Base-by-base conservation (phyloP, 331 rosid genomes). In the Dryas integrifolia region DNA sequence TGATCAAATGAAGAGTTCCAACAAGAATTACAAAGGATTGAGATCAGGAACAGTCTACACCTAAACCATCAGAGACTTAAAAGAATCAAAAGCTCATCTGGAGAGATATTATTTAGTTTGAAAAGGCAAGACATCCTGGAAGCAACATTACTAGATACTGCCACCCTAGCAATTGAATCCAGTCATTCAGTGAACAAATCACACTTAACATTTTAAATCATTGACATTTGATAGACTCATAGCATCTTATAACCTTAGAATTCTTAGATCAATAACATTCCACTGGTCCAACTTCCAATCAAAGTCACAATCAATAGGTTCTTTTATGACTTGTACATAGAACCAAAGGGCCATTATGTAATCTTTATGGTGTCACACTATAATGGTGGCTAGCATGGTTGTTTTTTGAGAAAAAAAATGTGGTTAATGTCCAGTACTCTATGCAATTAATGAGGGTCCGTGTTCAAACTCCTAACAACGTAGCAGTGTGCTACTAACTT, bases 241-340 rank as follows among this genome's bases (percentile, higher is more conserved):
- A 65, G 5, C 51, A 45, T 24, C 9, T 2, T 65, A 65, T 13
- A 50, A 50, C 12, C 70, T 15, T 46, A 10, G 15, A 47, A 47
- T 7, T 45, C 69, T 46, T 47, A 26, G 13, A 47, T 47, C 56
- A 66, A 66, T 26, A 47, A 6, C 57, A 46, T 65, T 46, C 16
- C 21, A 50, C 18, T 5, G 21, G 9, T 50, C 56, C 69, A 65
- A 52, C 63, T 55, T 55, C 65, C 24, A 6, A 70, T 21, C 41
- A 40, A 65, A 41, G 51, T 45, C 24, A 40, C 21, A 70, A 55
- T 55, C 65, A 60, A 60, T 3, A 14, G 65, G 65, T 35, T 59
- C 46, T 38, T 8, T 60, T 38, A 38, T 60, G 47, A 70, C 65
- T 41, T 70, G 53, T 43, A 43, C 14, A 21, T 12, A 13, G 40